Evolutionary conservation across 2,329 filamentous ascomycete genomes (phyloP).

Genomic region (Venturia carpophila): DNA sequence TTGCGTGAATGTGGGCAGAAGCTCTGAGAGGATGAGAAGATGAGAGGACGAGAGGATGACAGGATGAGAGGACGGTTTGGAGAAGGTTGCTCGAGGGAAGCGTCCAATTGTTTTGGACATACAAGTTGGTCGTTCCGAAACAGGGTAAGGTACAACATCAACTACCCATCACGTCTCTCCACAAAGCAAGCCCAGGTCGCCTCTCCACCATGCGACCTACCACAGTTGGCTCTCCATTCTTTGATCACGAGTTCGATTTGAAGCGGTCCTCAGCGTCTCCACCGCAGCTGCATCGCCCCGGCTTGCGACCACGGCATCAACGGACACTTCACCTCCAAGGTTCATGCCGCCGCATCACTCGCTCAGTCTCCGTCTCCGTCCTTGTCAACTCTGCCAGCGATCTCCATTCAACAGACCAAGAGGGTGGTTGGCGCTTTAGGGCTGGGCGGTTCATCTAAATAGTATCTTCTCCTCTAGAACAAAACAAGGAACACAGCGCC

Average conservation of each 20-base stretch:
- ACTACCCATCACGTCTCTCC: no score
- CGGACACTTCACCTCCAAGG: not conserved
- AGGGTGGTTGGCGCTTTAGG: not conserved
- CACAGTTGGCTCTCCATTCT: not conserved
- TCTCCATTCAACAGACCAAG: not conserved
- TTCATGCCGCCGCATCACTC: not conserved
- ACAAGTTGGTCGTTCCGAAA: not conserved
- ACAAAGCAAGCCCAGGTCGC: no score
- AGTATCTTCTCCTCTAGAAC: not conserved
- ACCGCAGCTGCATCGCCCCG: not conserved
- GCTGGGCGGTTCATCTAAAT: not conserved
- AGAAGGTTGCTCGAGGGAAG: not conserved
- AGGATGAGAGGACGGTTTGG: no score
- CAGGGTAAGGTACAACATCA: not conserved
- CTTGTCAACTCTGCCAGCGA: not conserved
- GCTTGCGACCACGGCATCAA: not conserved
- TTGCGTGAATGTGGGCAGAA: not conserved
- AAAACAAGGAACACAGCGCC: conserved; percentile 7
- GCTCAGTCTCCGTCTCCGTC: not conserved
- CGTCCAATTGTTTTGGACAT: not conserved
- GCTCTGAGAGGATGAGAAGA: not conserved
- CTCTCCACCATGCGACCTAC: no score
- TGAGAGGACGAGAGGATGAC: no score
- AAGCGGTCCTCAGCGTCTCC: not conserved
- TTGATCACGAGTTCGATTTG: not conserved